Conservation (phyloP, 306 rosid species). For the Carpinus fangiana region DNA sequence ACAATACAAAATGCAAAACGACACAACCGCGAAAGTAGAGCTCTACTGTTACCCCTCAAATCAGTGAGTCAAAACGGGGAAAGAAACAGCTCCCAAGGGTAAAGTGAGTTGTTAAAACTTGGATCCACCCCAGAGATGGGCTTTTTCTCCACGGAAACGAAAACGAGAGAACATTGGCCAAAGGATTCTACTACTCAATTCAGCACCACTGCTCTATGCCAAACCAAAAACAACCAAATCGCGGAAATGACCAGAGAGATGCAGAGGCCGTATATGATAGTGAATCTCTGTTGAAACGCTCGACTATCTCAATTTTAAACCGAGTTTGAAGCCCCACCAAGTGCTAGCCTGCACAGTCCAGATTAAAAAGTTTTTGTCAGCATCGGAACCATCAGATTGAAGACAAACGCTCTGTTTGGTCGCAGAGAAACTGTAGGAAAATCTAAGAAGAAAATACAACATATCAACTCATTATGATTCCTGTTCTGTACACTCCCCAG, state of each 20-base stretch:
- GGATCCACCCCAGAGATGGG: conserved; percentile 49
- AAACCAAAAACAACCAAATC: conserved; percentile 50
- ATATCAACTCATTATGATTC: not conserved
- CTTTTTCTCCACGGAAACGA: conserved; percentile 30
- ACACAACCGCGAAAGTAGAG: conserved; percentile 28
- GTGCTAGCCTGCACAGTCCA: not conserved
- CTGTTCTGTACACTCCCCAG: not conserved
- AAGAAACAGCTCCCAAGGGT: conserved; percentile 39
- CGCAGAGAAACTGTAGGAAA: not conserved
- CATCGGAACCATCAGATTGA: not conserved
- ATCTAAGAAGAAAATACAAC: not conserved
- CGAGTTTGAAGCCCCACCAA: not conserved
- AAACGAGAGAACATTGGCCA: conserved; percentile 17
- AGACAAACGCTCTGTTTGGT: not conserved
- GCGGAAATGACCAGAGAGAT: conserved; percentile 27
- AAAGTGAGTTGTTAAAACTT: conserved; percentile 30
- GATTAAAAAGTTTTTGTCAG: not conserved
- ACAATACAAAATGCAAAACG: conserved; percentile 25
- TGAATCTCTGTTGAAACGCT: not conserved
- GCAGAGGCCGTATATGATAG: conserved; percentile 5
- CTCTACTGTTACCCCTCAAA: conserved; percentile 46
- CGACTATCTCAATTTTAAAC: not conserved
- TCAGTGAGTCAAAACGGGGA: conserved; percentile 47
- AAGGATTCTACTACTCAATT: conserved; percentile 48
- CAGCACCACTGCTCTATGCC: conserved; percentile 28